A percentile compares a stretch with the other conserved stretches of the same genome.
Evolutionary conservation across 257 asterid genomes (phyloP).

Genomic region (Marsdenia floribunda): DNA sequence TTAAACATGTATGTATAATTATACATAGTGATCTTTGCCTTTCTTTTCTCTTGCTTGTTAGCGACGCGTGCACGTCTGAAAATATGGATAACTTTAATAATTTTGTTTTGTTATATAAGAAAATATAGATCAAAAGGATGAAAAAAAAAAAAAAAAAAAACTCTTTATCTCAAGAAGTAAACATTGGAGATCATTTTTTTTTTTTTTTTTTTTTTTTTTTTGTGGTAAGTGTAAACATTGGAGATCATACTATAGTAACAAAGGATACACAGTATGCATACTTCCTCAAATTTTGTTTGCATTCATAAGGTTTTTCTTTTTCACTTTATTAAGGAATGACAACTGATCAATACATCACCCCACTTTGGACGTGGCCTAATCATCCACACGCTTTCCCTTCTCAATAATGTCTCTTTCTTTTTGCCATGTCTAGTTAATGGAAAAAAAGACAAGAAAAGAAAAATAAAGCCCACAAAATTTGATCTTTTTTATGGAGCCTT

Average conservation of each 20-base stretch:
- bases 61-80: too few relatives aligned
- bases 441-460: background rate
- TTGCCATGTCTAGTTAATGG: background rate
- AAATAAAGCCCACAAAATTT: background rate
- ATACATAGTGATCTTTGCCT: too few relatives aligned
- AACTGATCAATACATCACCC: constrained; percentile 16
- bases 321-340: constrained; percentile 38
- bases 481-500: constrained; percentile 21
- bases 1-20: too few relatives aligned
- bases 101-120: too few relatives aligned
- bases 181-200: background rate
- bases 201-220: too few relatives aligned
- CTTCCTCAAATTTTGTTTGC: background rate
- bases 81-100: too few relatives aligned
- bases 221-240: background rate
- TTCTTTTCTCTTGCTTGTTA: too few relatives aligned
- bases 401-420: background rate
- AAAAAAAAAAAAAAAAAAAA: too few relatives aligned
- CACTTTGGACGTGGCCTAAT: constrained; percentile 12
- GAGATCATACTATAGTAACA: background rate
- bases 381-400: constrained; percentile 5
- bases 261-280: background rate
- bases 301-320: constrained; percentile 6
- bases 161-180: background rate
- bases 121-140: too few relatives aligned